Conservation (phyloP, 1,139 yeast genomes). For the Candida neerlandica region DNA sequence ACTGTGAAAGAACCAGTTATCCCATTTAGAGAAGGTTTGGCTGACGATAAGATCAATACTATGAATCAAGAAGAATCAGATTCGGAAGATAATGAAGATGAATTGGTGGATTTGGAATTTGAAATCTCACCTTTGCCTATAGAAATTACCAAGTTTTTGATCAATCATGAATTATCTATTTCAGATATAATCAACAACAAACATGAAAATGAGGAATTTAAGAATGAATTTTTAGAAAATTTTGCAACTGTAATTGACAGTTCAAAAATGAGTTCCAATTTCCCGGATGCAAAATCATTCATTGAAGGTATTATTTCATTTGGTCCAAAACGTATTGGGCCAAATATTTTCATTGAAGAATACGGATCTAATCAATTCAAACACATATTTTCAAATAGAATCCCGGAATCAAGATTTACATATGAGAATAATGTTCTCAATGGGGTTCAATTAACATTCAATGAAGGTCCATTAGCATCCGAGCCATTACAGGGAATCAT, state of each 20-base stretch:
- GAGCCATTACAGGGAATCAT: slow-evolving; percentile 88
- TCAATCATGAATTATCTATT: slow-evolving; percentile 45
- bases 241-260: slow-evolving; percentile 35
- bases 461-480: slow-evolving; percentile 84
- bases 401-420: slow-evolving; percentile 34
- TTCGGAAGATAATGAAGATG: slow-evolving; percentile 31
- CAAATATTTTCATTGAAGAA: slow-evolving; percentile 71
- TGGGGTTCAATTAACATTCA: slow-evolving; percentile 83
- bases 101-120: slow-evolving; percentile 48
- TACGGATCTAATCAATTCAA: slow-evolving; percentile 34
- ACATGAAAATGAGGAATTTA: slow-evolving; percentile 17
- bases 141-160: slow-evolving; percentile 52
- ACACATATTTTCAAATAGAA: slow-evolving; percentile 22
- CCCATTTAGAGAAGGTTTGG: slow-evolving; percentile 88
- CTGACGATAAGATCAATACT: slow-evolving; percentile 32
- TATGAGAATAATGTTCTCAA: slow-evolving; percentile 71
- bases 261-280: slow-evolving; percentile 22
- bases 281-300: slow-evolving; percentile 24
- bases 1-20: slow-evolving; percentile 90
- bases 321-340: slow-evolving; percentile 79
- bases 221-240: slow-evolving; percentile 15
- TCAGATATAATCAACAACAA: slow-evolving; percentile 22
- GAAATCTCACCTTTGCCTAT: slow-evolving; percentile 62
- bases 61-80: slow-evolving; percentile 16
- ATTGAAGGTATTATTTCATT: slow-evolving; percentile 59